Evolutionary conservation across 805 yeast species (phyloP).

Genomic region (Nakazawaea anatomiae): DNA sequence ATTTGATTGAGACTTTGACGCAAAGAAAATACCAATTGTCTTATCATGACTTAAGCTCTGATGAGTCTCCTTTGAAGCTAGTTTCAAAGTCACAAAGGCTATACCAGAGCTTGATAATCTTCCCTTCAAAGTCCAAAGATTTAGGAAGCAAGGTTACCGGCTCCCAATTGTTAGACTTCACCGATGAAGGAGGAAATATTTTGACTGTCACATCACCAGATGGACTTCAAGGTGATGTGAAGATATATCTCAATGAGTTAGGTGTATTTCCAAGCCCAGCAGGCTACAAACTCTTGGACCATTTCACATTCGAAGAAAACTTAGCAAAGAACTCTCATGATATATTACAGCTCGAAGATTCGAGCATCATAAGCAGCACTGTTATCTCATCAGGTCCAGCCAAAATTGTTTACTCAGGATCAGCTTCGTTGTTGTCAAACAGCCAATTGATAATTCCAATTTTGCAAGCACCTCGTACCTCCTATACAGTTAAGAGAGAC

Average conservation of each 20-base stretch:
- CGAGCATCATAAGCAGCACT: slow-evolving; percentile 24
- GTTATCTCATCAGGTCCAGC: slow-evolving; percentile 14
- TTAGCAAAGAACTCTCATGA: slow-evolving; percentile 16
- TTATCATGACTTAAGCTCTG: slow-evolving; percentile 19
- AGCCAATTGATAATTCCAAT: slow-evolving; percentile 68
- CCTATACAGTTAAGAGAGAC: slow-evolving; percentile 48
- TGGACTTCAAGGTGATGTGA: slow-evolving; percentile 53
- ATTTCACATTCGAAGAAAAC: slow-evolving; percentile 33
- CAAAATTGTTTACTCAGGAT: slow-evolving; percentile 32
- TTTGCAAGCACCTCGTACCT: slow-evolving; percentile 56
- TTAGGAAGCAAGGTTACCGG: slow-evolving; percentile 35
- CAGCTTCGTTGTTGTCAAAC: slow-evolving; percentile 67
- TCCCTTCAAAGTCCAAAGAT: slow-evolving; percentile 49
- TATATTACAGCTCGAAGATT: slow-evolving; percentile 18
- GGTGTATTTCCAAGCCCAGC: slow-evolving; percentile 85
- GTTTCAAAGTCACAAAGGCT: slow-evolving; percentile 35
- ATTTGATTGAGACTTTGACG: slow-evolving; percentile 16
- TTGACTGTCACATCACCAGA: slow-evolving; percentile 51
- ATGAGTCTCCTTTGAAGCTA: slow-evolving; percentile 20
- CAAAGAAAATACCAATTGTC: slow-evolving; percentile 14
- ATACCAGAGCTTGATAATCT: slow-evolving; percentile 51
- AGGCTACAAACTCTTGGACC: slow-evolving; percentile 58
- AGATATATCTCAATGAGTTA: slow-evolving; percentile 65
- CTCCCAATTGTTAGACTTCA: slow-evolving; percentile 50
- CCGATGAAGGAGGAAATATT: slow-evolving; percentile 69